A percentile compares a stretch with the other conserved stretches of the same genome.
Conservation (phyloP, 495 filamentous ascomycete genomes). For the Parathielavia hyrcaniae region DNA sequence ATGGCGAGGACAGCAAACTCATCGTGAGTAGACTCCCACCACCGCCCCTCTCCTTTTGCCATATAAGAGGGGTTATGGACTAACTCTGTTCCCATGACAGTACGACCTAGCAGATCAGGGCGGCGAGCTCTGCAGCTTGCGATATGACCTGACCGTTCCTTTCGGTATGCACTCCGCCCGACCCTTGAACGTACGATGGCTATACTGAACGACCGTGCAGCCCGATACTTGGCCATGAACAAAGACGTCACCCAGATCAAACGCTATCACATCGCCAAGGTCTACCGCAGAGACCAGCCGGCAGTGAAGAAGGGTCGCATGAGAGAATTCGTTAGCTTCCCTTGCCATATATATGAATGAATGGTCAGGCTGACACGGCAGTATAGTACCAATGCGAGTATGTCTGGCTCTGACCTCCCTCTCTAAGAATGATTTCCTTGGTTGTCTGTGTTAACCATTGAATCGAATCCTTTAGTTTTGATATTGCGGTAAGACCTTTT, state of each 20-base stretch:
- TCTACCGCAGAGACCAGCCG: conserved; percentile 52
- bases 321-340: conserved; percentile 63
- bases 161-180: conserved; percentile 40
- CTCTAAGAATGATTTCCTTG: not conserved
- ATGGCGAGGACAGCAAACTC: conserved; percentile 86
- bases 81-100: conserved; percentile 3
- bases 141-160: conserved; percentile 91
- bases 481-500: conserved; percentile 61
- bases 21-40: conserved; percentile 53
- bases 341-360: not conserved
- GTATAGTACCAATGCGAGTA: conserved; percentile 73
- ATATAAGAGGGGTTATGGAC: conserved; percentile 63
- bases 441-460: not conserved
- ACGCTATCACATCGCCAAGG: conserved; percentile 87
- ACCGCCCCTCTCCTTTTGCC: conserved; percentile 57
- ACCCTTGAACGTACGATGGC: not conserved
- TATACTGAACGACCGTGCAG: conserved; percentile 26
- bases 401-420: not conserved
- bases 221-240: conserved; percentile 88
- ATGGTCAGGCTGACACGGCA: conserved; percentile 2
- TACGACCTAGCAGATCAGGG: conserved; percentile 88
- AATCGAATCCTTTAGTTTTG: conserved; percentile 48
- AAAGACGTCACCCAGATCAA: conserved; percentile 64
- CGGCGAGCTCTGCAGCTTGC: conserved; percentile 73
- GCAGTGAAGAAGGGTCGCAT: conserved; percentile 59